Evolutionary conservation across 345 rosid species (phyloP).

Genomic region (Iberis pinnata): DNA sequence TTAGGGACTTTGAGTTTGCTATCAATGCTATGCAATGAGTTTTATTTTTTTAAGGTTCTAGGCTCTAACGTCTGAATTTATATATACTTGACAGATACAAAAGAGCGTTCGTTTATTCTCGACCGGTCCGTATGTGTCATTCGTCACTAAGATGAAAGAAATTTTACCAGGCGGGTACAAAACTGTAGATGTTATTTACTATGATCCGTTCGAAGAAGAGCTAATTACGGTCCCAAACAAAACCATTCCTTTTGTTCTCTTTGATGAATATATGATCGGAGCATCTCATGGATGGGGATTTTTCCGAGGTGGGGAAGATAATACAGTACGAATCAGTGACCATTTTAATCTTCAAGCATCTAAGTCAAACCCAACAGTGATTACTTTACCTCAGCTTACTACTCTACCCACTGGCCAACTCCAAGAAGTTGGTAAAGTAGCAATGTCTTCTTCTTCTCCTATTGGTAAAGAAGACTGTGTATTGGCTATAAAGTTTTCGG

Average conservation of each 20-base stretch:
- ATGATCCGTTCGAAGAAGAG: conserved; percentile 2
- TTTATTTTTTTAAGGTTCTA: neutral
- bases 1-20: neutral
- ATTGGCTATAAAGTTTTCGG: conserved; percentile 3
- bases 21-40: neutral
- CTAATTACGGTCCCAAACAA: neutral
- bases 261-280: neutral
- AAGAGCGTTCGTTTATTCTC: conserved; percentile 4
- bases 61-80: no score
- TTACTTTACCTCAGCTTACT: conserved; percentile 10
- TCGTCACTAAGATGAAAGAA: conserved; percentile 1
- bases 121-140: neutral
- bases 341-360: neutral
- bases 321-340: conserved; percentile 4
- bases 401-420: neutral
- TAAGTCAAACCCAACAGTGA: neutral
- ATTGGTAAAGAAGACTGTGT: neutral
- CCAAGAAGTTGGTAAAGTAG: neutral
- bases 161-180: neutral
- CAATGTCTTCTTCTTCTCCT: conserved; percentile 11
- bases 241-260: neutral
- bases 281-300: conserved; percentile 20
- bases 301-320: neutral
- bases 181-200: neutral
- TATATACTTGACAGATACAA: neutral